Percentiles rank a stretch among this genome's conserved stretches.
Conservation (phyloP, 78 protist genomes). For the Andalucia godoyi region DNA sequence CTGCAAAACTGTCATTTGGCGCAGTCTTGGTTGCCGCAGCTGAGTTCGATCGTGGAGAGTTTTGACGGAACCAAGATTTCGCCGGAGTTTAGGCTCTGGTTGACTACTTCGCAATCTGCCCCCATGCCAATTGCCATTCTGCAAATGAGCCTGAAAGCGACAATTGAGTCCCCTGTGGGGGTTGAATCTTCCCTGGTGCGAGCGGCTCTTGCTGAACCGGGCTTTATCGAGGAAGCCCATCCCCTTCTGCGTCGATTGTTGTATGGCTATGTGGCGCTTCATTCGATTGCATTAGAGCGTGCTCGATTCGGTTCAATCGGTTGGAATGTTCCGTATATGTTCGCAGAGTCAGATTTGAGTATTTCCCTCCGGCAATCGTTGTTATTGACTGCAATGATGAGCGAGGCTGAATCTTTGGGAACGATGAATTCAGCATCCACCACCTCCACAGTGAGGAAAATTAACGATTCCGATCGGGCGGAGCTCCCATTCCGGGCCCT, state of each 20-base stretch:
- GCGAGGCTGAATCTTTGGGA: not conserved
- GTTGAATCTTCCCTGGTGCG: slow-evolving; percentile 1
- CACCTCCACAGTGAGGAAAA: not conserved
- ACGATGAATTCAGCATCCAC: not conserved
- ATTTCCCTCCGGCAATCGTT: not conserved
- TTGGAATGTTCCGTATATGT: slow-evolving; percentile 66
- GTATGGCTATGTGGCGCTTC: slow-evolving; percentile 51
- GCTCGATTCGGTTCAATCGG: slow-evolving; percentile 64
- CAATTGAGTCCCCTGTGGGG: slow-evolving; percentile 60
- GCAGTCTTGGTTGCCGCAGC: slow-evolving; percentile 30
- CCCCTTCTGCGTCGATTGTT: slow-evolving; percentile 21
- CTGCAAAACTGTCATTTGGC: slow-evolving; percentile 48
- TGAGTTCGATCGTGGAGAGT: slow-evolving; percentile 14
- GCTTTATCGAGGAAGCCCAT: not conserved
- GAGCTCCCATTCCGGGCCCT: slow-evolving; percentile 33
- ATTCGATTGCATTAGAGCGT: slow-evolving; percentile 70
- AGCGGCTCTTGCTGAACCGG: not conserved
- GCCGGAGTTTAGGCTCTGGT: slow-evolving; percentile 42
- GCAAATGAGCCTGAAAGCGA: slow-evolving; percentile 41
- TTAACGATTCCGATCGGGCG: too few species aligned
- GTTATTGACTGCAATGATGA: not conserved
- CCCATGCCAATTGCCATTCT: slow-evolving; percentile 51
- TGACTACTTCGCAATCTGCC: slow-evolving; percentile 32
- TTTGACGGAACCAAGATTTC: not conserved
- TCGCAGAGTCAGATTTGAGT: slow-evolving; percentile 38